Evolutionary conservation across 306 rosid genomes (phyloP), one percentile per base, ranked within the genome.

Genomic region (Acmispon strigosus): DNA sequence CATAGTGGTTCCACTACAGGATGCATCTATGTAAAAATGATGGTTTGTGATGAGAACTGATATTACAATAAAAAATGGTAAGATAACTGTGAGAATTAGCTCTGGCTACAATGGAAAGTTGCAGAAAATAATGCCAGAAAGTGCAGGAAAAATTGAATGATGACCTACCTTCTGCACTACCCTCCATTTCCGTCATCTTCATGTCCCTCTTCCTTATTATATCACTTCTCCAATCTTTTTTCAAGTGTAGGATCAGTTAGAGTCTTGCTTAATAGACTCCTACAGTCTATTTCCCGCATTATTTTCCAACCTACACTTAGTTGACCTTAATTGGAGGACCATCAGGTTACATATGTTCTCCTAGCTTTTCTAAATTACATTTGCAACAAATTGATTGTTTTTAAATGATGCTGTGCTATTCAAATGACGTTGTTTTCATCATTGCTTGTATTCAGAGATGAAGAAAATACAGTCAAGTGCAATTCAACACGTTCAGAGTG

Each of bases 381-480:
- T 69, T 76, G 19, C 52, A 12, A 22, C 48, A 36, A 18, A 47
- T 67, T 57, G 36, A 9, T 68, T 66, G 39, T 74, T 43, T 63
- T 41, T 66, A 47, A 51, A 27, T 63, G 71, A 14, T 66, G 17
- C 59, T 66, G 53, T 48, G 47, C 62, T 50, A 73, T 62, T 74
- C 50, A 53, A 55, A 22, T 58, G 44, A 42, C 18, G 15, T 63
- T 62, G 37, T 67, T 76, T 74, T 27, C 62, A 59, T 81, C 57
- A 39, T 77, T 79, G 60, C 73, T 70, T 76, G 66, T 34, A 18
- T 71, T 59, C 79, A 95, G 99, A 89, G 73, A 86, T 91, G 50
- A 91, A 71, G 87, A 91, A 87, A 74, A 82, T 85, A 27, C 96
- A 95, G 69, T 53, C 83, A 36, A 92, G 99, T 79, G 95, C 96